Evolutionary conservation across 2,329 filamentous ascomycete genomes (phyloP), one percentile per base, ranked within the genome.

Genomic region (Endothia cerciana): DNA sequence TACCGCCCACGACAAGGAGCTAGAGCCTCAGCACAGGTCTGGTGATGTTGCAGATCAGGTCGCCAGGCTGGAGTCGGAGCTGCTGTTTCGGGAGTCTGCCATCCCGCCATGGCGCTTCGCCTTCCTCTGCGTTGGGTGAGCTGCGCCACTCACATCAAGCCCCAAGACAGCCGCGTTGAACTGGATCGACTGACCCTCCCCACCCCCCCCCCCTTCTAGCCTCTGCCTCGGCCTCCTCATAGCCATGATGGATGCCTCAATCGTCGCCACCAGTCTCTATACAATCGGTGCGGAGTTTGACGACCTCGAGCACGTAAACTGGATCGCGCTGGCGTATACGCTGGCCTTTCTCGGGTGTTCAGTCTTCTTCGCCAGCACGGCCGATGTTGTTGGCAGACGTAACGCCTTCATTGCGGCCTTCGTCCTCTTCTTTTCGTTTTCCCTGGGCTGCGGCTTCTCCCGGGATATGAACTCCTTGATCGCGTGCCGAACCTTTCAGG

Each of bases 181-280:
- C 30, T 45, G 1, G 41, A 58, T 17, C 49, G 15, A 66, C 68
- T 67, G 25, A 60, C 47, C 7, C 13, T 4, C 22, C 19, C 33
- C 30, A 22, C 28, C 47, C 7, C 13, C 4, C 22, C 19, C 33
- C 30, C n/a, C 28, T 22, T 4, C 28, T 45, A 87, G 83, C 19
- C 74, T 85, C 17, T 81, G 78, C 25, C 74, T 83, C 6, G 85
- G 85, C 3, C 78, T 88, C 0, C 85, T 87, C 62, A 79, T 89
- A 58, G 83, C 86, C 36, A 81, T 87, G 70, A 73, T 87, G n/a
- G 86, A 88, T 72, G 82, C 83, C 1, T 85, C 85, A 3, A 87
- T 89, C 45, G 83, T 89, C 1, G 85, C 86, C 1, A 88, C 86
- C 15, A 83, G 83, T 55, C 74, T 89, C 11, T 83, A 83, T 70